A percentile compares a stretch with the other conserved stretches of the same genome.
These are phyloP conservation scores for Elongisporangium senticosum DNA, from an alignment of 352 stramenopile species.

Conservation along the genomic window DNA sequence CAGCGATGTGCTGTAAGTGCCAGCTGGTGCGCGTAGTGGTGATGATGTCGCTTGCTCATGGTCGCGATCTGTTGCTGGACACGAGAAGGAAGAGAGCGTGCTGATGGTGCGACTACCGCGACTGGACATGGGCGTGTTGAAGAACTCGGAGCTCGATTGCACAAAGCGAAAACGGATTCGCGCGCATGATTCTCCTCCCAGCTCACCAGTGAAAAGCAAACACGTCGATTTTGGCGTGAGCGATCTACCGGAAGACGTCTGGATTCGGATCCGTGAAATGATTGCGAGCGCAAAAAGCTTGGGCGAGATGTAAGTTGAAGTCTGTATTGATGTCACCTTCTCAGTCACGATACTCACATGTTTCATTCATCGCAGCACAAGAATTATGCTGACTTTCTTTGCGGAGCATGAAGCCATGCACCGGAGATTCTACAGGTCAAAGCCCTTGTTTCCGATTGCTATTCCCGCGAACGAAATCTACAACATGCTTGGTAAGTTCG, in stretches of 20 bases:
- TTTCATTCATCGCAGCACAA: constrained; percentile 22
- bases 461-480: constrained; percentile 60
- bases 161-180: not conserved
- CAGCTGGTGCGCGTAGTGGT: not conserved
- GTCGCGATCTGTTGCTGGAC: not conserved
- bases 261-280: constrained; percentile 28
- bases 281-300: constrained; percentile 37
- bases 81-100: not conserved
- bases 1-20: not conserved
- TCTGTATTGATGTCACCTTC: not conserved
- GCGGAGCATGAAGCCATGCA: constrained; percentile 47
- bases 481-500: constrained; percentile 45
- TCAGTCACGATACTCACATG: not conserved
- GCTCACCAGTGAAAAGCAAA: not conserved
- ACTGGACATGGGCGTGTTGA: not conserved
- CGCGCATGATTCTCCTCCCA: not conserved
- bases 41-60: not conserved
- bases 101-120: not conserved
- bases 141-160: not conserved
- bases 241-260: constrained; percentile 19
- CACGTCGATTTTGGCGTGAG: not conserved
- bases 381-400: constrained; percentile 54
- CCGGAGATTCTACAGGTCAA: constrained; percentile 1
- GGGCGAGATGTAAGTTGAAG: constrained; percentile 36
- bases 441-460: constrained; percentile 31